Evolutionary conservation across 495 filamentous ascomycete species (phyloP).

Genomic region (Penicillium steckii): DNA sequence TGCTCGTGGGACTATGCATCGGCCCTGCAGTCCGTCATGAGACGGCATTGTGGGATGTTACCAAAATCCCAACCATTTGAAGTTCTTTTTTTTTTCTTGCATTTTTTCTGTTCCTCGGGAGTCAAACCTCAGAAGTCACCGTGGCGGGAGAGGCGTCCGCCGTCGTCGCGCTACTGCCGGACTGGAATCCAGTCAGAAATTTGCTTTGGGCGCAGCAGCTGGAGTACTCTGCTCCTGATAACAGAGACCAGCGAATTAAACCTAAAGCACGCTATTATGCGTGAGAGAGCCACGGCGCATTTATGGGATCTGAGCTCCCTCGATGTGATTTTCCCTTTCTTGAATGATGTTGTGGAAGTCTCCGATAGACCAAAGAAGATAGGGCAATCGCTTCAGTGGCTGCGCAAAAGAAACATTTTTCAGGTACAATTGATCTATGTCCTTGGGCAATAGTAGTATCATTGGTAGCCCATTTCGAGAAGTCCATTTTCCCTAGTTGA

Average conservation of each 20-base stretch:
- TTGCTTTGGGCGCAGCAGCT: neutral
- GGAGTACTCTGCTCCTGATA: slow-evolving; percentile 11
- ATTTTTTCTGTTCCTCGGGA: too few species aligned
- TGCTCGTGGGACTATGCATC: neutral
- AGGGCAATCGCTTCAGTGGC: neutral
- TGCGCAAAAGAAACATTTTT: too few species aligned
- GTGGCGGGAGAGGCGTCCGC: slow-evolving; percentile 27
- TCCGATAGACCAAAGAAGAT: neutral
- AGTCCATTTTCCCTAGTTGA: too few species aligned
- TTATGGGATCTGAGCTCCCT: slow-evolving; percentile 1
- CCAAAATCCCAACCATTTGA: neutral
- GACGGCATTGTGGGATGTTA: slow-evolving; percentile 6
- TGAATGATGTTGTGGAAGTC: neutral
- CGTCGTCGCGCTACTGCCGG: slow-evolving; percentile 14
- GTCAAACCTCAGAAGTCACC: slow-evolving; percentile 5
- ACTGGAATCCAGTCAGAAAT: slow-evolving; percentile 6
- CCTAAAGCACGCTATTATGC: neutral
- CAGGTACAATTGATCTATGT: too few species aligned
- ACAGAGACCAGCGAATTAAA: slow-evolving; percentile 5
- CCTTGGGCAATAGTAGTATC: neutral
- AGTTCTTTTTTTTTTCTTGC: neutral
- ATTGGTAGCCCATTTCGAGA: too few species aligned
- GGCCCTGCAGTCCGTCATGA: slow-evolving; percentile 10
- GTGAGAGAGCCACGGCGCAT: slow-evolving; percentile 8
- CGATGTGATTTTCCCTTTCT: neutral